Evolutionary conservation across 2,329 filamentous ascomycete species (phyloP).

Genomic region (Aspergillus ochraceoroseus): DNA sequence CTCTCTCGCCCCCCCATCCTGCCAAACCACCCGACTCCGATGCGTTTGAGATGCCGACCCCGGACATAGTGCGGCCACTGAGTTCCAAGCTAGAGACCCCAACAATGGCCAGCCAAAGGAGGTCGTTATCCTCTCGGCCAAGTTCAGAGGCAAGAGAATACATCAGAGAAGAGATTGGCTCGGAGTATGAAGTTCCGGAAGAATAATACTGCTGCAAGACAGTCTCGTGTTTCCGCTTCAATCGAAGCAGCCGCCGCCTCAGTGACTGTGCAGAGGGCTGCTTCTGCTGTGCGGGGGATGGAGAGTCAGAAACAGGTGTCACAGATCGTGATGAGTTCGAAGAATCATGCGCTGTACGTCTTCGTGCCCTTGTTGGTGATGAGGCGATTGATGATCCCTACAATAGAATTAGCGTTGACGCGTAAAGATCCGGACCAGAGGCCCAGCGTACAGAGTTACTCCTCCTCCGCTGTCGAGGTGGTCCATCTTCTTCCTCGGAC

Average conservation of each 20-base stretch:
- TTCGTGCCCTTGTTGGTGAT: constrained; percentile 41
- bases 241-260: constrained; percentile 65
- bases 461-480: constrained; percentile 72
- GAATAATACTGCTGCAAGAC: constrained; percentile 79
- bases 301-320: constrained; percentile 41
- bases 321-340: constrained; percentile 46
- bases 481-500: constrained; percentile 65
- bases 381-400: constrained; percentile 41
- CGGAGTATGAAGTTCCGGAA: constrained; percentile 83
- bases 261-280: constrained; percentile 67
- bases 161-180: constrained; percentile 89
- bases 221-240: constrained; percentile 71
- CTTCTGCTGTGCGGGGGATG: constrained; percentile 45
- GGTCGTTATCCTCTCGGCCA: constrained; percentile 91
- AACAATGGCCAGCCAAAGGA: constrained; percentile 91
- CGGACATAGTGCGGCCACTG: constrained; percentile 78
- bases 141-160: constrained; percentile 93
- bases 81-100: constrained; percentile 92
- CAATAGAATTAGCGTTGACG: constrained; percentile 12
- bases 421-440: not conserved
- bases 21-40: constrained; percentile 53
- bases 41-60: constrained; percentile 60
- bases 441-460: constrained; percentile 69
- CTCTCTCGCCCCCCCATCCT: constrained; percentile 77
- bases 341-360: constrained; percentile 36